Evolutionary conservation across 441 rosid species (phyloP).

Genomic region (Pelargonium fulgidum): DNA sequence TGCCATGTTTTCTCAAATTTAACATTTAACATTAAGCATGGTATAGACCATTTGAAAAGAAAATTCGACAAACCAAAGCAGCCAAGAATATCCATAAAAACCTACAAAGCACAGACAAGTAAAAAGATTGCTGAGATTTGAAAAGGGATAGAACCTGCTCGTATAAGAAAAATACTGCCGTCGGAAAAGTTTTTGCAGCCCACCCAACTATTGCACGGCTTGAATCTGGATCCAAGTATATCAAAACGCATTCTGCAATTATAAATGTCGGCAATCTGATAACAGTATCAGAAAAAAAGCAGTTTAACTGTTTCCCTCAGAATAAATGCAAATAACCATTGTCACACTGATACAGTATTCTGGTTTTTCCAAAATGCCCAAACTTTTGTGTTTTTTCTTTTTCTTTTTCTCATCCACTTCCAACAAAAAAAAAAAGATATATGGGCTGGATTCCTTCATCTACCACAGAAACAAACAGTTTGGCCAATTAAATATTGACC

Average conservation of each 20-base stretch:
- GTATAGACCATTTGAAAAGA: constrained; percentile 10
- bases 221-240: constrained; percentile 91
- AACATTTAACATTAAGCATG: neutral
- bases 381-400: too few species aligned
- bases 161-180: constrained; percentile 77
- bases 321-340: constrained; percentile 16
- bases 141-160: constrained; percentile 63
- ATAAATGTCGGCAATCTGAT: constrained; percentile 97
- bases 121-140: constrained; percentile 3
- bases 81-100: neutral
- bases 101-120: neutral
- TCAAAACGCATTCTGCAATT: constrained; percentile 97
- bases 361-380: too few species aligned
- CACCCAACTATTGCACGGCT: constrained; percentile 65
- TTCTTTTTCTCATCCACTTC: too few species aligned
- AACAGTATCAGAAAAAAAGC: constrained; percentile 48
- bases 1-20: neutral
- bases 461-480: neutral
- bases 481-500: too few species aligned
- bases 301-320: constrained; percentile 21
- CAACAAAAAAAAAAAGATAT: neutral
- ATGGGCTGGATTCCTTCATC: neutral
- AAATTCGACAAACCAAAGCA: constrained; percentile 3
- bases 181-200: constrained; percentile 67
- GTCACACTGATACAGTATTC: neutral